These are phyloP conservation scores for Coccomyxa sp. DNA, from an alignment of 139 green algal species.

Conservation along the genomic window DNA sequence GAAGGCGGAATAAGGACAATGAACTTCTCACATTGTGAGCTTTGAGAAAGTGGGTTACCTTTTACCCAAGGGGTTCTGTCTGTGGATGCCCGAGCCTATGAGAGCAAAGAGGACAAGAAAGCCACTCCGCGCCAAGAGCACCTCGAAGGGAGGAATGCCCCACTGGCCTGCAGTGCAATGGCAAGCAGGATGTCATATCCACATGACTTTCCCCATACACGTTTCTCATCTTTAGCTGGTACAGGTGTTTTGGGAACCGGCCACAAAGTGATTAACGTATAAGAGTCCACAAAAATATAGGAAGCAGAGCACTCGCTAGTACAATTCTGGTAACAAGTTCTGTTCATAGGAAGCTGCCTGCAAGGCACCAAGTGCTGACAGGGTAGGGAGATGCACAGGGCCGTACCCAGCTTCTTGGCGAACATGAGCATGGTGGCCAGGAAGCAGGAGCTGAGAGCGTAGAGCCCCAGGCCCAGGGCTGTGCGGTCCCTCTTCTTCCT, in stretches of 20 bases:
- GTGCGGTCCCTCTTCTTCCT: not conserved
- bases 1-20: too few relatives aligned
- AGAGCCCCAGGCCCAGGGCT: slow-evolving; percentile 9
- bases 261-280: not conserved
- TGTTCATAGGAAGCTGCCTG: too few relatives aligned
- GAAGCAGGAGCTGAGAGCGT: slow-evolving; percentile 19
- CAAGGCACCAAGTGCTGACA: too few relatives aligned
- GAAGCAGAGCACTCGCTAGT: too few relatives aligned
- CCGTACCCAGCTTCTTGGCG: not conserved
- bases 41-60: slow-evolving; percentile 4
- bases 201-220: too few relatives aligned
- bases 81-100: slow-evolving; percentile 9
- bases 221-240: too few relatives aligned
- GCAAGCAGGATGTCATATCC: too few relatives aligned
- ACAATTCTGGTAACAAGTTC: too few relatives aligned
- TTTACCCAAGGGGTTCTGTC: slow-evolving; percentile 16
- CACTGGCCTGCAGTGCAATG: slow-evolving; percentile 13
- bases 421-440: slow-evolving; percentile 13
- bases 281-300: too few relatives aligned
- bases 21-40: too few relatives aligned
- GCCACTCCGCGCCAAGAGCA: slow-evolving; percentile 15
- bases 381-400: too few relatives aligned
- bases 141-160: slow-evolving; percentile 14
- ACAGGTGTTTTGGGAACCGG: not conserved
- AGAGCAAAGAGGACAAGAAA: slow-evolving; percentile 18